phyloP scores from a whole-genome alignment of 495 filamentous ascomycete species.

The Aspergillus biplanus region DNA sequence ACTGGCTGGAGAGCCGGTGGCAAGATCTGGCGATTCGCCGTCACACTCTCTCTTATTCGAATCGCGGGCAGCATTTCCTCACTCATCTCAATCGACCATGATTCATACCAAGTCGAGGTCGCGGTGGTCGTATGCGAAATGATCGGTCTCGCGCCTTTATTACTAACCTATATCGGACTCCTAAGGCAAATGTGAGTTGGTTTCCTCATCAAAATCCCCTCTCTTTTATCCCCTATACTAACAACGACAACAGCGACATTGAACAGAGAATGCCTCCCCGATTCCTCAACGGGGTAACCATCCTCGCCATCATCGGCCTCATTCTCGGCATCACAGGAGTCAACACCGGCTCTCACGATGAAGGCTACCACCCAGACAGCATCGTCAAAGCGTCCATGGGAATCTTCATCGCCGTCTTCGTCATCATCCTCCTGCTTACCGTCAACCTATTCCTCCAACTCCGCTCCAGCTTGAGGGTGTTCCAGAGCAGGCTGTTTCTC shows the following conservation, averaged over 20 bases:
- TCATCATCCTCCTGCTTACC: conserved; percentile 16
- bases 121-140: conserved; percentile 32
- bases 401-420: conserved; percentile 34
- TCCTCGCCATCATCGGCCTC: conserved; percentile 30
- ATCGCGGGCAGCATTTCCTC: conserved; percentile 33
- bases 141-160: conserved; percentile 36
- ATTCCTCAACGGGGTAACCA: conserved; percentile 13
- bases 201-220: neutral
- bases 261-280: conserved; percentile 22
- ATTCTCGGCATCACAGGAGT: conserved; percentile 36
- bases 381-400: conserved; percentile 34
- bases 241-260: conserved; percentile 26
- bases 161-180: conserved; percentile 34
- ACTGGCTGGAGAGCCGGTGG: conserved; percentile 32
- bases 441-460: conserved; percentile 18
- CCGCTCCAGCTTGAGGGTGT: neutral
- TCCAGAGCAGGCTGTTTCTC: conserved; percentile 37
- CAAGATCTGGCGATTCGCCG: conserved; percentile 34
- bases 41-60: conserved; percentile 36
- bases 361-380: conserved; percentile 17
- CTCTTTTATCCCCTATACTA: conserved; percentile 5
- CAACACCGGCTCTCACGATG: conserved; percentile 12
- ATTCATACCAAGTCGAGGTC: conserved; percentile 23
- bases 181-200: conserved; percentile 35
- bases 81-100: conserved; percentile 27